A percentile compares a stretch with the other conserved stretches of the same genome.
Conservation (phyloP, 768 basidiomycete species). For the Suillus fuscotomentosus region DNA sequence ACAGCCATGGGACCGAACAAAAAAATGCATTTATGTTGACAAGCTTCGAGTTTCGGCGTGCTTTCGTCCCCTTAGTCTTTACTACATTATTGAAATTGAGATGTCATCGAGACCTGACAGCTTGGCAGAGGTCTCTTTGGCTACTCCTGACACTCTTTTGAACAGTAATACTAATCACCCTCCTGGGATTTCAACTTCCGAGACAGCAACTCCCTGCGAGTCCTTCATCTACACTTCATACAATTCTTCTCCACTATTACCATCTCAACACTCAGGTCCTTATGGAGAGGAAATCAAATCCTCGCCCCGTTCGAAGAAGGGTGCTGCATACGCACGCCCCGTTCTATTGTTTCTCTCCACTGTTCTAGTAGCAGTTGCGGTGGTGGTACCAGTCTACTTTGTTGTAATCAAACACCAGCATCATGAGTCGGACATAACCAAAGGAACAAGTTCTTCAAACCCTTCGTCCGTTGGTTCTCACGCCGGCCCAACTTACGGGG, state of each 20-base stretch:
- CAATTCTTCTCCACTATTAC: background rate
- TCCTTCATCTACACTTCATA: background rate
- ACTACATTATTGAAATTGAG: background rate
- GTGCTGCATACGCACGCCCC: background rate
- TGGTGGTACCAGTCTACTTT: background rate
- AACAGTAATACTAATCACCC: background rate
- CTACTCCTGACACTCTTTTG: conserved; percentile 1
- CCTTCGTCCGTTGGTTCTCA: background rate
- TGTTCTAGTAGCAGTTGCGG: background rate
- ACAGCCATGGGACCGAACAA: background rate
- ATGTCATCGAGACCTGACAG: conserved; percentile 3
- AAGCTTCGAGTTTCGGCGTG: background rate
- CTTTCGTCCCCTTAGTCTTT: background rate
- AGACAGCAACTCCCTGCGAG: background rate
- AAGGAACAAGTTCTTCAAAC: background rate
- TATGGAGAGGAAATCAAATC: background rate
- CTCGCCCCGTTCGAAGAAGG: background rate
- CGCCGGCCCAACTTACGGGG: conserved; percentile 14
- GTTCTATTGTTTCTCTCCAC: background rate
- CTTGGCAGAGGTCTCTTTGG: background rate
- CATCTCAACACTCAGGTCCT: background rate
- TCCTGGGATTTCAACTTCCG: background rate
- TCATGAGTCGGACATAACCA: background rate
- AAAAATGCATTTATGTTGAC: background rate
- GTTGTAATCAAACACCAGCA: background rate